Evolutionary conservation across 306 rosid species (phyloP), one percentile per base, ranked within the genome.

Genomic region (Lithocarpus polystachyus): DNA sequence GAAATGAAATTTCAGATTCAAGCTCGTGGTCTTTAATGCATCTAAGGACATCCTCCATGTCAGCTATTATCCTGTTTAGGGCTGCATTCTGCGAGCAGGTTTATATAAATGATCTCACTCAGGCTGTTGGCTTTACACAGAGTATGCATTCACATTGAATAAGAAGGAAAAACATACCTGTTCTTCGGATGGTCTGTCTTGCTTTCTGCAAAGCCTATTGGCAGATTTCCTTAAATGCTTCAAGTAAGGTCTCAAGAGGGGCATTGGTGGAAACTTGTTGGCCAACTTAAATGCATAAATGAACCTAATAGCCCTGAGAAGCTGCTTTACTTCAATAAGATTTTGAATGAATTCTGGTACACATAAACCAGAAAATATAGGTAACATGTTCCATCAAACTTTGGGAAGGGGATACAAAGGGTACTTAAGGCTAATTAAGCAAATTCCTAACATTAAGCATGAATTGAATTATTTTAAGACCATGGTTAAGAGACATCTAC

Each of bases 231-330:
- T 48, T 3, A 19, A 80, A 52, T 71, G 67, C 45, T 17, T 37
- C 71, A 87, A 24, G 51, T 83, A 29, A 33, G 72, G 73, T 12
- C 52, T 75, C 62, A 90, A 79, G 72, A 87, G 77, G 28, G 76
- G 84, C 54, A 78, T 18, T 37, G 45, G 45, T 7, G 45, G 45
- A 37, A 37, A 37, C 45, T 37, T 37, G 45, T 37, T 1, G 2
- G 76, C 57, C 84, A 90, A 83, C 62, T 86, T 75, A 60, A 82
- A 87, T 57, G 87, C 79, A 65, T 81, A 90, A 61, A 88, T 73
- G 77, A 87, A 87, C 79, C 86, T 84, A 33, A 88, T 82, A 72
- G 94, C 94, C 82, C 71, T 86, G 5, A 87, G 57, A 37, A 37
- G 45, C 45, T 37, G 45, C 45, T 37, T 37, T 37, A 37, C 45